Evolutionary conservation across 768 basidiomycete genomes (phyloP), one percentile per base, ranked within the genome.

Genomic region (Termitomyces sp.): DNA sequence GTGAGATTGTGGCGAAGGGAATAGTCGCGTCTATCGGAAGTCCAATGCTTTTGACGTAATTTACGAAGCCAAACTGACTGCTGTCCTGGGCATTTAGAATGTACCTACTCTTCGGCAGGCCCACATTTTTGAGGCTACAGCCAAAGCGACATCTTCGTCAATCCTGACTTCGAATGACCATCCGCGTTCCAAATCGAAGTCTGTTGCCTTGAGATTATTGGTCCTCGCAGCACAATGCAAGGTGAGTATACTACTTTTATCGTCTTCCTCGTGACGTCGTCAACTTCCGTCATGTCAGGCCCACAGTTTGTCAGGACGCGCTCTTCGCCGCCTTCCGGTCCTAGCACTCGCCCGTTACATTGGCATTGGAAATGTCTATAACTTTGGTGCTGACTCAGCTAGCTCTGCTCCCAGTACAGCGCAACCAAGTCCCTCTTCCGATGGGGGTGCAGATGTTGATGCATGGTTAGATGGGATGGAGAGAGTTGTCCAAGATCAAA

Each of bases 311-410:
- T 97, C 96, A 15, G 97, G 97, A 14, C 88, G 97, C 40, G 88
- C 92, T 1, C 81, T 99, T 12, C 86, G 97, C 12, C 86, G 95
- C 7, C 80, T 99, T n/a, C 97, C 97, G 3, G 94, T 98, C 50
- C 84, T 98, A 20, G 93, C 96, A 1, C 86, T 97, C 50, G 93
- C 96, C 4, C 82, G 85, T 8, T 88, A 94, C 70, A 87, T 98
- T 54, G 83, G 87, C 34, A 73, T 80, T 15, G 82, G 84, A n/a
- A 73, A 71, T 63, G 50, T 77, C 14, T 57, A 56, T 31, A 52
- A 56, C 4, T 57, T 65, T 29, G 36, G 32, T 32, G 20, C 51
- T 32, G 63, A 14, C 38, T 40, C 62, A 17, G 42, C 29, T 31
- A 6, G 40, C 47, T 38, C 49, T 37, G 50, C 64, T 25, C 43